Conservation (phyloP, 495 filamentous ascomycete species). For the Neurospora sp. region DNA sequence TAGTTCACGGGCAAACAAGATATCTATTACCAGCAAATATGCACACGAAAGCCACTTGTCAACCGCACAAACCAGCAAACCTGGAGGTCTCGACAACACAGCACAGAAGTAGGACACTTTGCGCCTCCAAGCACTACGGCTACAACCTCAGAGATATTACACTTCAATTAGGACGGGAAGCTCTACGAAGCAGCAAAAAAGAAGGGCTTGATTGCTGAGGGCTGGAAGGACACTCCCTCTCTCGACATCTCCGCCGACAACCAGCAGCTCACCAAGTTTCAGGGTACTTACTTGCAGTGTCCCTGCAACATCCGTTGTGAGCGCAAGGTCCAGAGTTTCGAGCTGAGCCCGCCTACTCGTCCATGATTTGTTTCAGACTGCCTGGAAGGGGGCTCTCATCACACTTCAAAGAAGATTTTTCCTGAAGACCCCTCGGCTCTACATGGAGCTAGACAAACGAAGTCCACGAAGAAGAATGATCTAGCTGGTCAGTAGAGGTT, state of each 20-base stretch:
- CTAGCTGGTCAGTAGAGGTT: background rate
- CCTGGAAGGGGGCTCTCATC: too few relatives aligned
- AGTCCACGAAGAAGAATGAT: background rate
- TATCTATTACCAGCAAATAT: background rate
- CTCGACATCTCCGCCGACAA: too few relatives aligned
- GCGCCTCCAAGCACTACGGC: background rate
- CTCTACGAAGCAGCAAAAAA: background rate
- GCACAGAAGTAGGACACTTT: background rate
- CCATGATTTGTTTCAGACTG: too few relatives aligned
- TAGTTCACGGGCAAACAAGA: background rate
- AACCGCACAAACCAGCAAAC: background rate
- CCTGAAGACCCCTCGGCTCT: background rate
- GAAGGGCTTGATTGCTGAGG: too few relatives aligned
- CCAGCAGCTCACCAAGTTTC: too few relatives aligned
- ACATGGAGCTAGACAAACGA: background rate
- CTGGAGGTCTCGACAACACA: background rate
- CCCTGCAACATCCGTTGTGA: too few relatives aligned
- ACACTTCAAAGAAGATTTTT: background rate
- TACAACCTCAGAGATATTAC: background rate
- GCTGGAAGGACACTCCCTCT: too few relatives aligned
- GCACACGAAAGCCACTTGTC: background rate
- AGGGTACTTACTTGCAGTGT: too few relatives aligned
- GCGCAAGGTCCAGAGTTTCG: too few relatives aligned
- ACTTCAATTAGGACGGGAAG: background rate
- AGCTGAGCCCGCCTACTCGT: too few relatives aligned